Evolutionary conservation across 139 green algal genomes (phyloP), one percentile per base, ranked within the genome.

Genomic region (Ulvella scutata): DNA sequence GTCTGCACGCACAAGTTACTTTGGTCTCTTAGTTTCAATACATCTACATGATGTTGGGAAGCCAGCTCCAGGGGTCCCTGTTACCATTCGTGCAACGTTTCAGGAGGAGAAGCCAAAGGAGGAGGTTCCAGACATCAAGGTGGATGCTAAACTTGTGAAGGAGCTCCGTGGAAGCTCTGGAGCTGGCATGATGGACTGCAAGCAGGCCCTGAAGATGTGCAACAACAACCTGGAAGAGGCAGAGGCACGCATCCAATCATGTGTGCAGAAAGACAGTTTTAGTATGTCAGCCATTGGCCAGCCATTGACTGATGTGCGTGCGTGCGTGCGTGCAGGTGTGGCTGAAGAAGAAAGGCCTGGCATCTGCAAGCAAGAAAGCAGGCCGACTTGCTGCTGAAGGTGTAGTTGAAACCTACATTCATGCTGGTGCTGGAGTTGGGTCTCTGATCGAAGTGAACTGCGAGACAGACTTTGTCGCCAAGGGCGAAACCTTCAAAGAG

Each of bases 171-270:
- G 93, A 31, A 86, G 85, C 79, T 90, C 86, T 3, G 94, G 93
- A 33, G 91, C 91, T 0, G 94, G 94, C 79, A 97, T 98, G 94
- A 97, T 98, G 93, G 92, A 97, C 83, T 97, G 91, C 90, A 98
- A 98, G 85, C 94, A 94, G 79, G 93, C 94, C 3, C 84, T 98
- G 62, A 81, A 76, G 1, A 87, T 94, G 82, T 86, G 77, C 79
- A 77, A 86, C 43, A 75, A 73, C 75, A 87, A 99, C 81, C 43
- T 97, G 23, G 89, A 97, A 44, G 74, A 77, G 20, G 91, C 92
- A 23, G 72, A 39, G 20, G 90, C 33, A 26, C 20, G 0, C 33
- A 13, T 23, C 2, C 33, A 29, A 91, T 38, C 88, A 79, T 74
- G 79, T 96, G 75, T 82, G 90, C 82, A 36, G 9, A 36, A 67